Conservation (phyloP, 495 filamentous ascomycete species). For the Chlorociboria aeruginascens region DNA sequence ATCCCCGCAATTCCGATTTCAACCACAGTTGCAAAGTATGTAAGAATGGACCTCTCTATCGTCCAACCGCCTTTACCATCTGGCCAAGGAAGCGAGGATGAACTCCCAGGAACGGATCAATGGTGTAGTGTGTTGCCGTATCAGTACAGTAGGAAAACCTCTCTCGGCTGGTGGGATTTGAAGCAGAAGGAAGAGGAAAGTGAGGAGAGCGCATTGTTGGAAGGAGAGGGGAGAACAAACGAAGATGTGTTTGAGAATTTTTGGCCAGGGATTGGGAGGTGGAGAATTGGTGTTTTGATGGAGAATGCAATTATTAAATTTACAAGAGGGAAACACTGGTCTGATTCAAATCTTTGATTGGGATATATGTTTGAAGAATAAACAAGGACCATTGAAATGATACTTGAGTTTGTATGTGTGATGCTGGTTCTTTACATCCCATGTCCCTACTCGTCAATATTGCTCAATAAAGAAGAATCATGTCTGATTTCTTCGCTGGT, state of each 20-base stretch:
- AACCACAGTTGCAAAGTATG: slow-evolving; percentile 12
- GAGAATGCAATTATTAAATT: slow-evolving; percentile 29
- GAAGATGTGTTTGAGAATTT: slow-evolving; percentile 24
- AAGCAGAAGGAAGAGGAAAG: slow-evolving; percentile 19
- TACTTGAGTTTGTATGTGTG: no score
- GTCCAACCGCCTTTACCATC: slow-evolving; percentile 19
- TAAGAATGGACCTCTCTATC: neutral
- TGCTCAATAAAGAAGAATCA: no score
- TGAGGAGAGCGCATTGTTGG: slow-evolving; percentile 6
- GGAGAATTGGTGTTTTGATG: slow-evolving; percentile 31
- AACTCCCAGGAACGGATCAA: slow-evolving; percentile 23
- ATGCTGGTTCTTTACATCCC: no score
- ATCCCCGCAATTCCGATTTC: slow-evolving; percentile 30
- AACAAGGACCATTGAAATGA: no score
- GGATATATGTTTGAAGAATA: no score
- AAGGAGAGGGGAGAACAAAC: slow-evolving; percentile 8
- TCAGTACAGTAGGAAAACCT: slow-evolving; percentile 16
- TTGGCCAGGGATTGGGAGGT: slow-evolving; percentile 33
- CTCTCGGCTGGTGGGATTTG: slow-evolving; percentile 29
- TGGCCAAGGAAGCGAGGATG: slow-evolving; percentile 20
- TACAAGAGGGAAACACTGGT: slow-evolving; percentile 21
- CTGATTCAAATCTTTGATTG: neutral
- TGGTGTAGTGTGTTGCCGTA: slow-evolving; percentile 22
- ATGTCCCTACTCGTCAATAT: no score
- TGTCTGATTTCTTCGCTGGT: no score